Percentiles rank a stretch among this genome's conserved stretches.
These are phyloP conservation scores for Plasmodium billcollinsi DNA, from an alignment of 169 alveolate genomes.

Conservation along the genomic window DNA sequence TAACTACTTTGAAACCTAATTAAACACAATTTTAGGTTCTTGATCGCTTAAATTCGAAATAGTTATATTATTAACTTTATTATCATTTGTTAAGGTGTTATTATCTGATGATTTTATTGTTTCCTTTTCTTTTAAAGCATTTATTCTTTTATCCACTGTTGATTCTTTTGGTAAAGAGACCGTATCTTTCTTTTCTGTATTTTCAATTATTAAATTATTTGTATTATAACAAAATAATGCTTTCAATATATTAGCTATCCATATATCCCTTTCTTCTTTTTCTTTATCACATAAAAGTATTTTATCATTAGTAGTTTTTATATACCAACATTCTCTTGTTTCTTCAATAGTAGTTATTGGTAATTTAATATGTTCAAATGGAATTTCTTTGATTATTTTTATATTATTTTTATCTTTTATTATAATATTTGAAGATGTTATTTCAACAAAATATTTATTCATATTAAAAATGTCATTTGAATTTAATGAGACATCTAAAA, in stretches of 20 bases:
- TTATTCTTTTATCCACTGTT: conserved; percentile 56
- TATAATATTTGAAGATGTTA: conserved; percentile 42
- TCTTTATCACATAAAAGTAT: conserved; percentile 55
- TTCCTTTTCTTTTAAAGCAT: conserved; percentile 7
- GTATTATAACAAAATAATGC: conserved; percentile 73
- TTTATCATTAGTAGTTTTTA: conserved; percentile 37
- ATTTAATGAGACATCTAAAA: conserved; percentile 46
- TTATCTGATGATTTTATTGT: conserved; percentile 5
- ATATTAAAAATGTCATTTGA: conserved; percentile 61
- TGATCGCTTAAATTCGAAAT: conserved; percentile 41
- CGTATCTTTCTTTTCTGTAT: conserved; percentile 9
- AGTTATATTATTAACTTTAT: conserved; percentile 17
- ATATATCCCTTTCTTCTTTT: conserved; percentile 65
- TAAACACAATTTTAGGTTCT: conserved; percentile 33
- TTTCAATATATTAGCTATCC: conserved; percentile 64
- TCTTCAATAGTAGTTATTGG: conserved; percentile 75
- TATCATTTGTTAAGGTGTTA: background rate
- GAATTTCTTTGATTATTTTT: conserved; percentile 33
- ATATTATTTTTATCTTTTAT: conserved; percentile 37
- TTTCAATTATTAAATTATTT: conserved; percentile 65
- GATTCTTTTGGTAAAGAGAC: conserved; percentile 60
- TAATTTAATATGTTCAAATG: conserved; percentile 40
- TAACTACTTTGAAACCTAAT: conserved; percentile 1
- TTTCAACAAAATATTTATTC: conserved; percentile 41
- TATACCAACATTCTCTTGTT: conserved; percentile 73